phyloP scores from a whole-genome alignment of 768 basidiomycete species.

The Russula dissimulans region DNA sequence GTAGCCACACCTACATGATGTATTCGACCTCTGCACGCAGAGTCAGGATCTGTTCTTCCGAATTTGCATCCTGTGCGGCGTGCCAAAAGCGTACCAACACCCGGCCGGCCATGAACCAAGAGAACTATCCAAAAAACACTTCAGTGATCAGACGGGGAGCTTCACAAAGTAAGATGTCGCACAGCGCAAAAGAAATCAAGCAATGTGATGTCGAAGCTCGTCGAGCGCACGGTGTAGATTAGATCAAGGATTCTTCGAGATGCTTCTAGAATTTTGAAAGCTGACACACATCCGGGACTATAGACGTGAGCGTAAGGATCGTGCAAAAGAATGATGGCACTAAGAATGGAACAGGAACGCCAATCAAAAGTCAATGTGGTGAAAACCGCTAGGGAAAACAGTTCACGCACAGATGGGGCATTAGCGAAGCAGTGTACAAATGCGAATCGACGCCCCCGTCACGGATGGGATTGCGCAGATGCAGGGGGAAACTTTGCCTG shows the following conservation, averaged over 20 bases:
- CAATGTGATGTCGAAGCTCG: conserved; percentile 62
- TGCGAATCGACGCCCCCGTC: conserved; percentile 34
- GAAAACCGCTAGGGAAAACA: conserved; percentile 28
- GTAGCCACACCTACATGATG: conserved; percentile 41
- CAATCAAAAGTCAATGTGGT: neutral
- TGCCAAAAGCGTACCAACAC: conserved; percentile 59
- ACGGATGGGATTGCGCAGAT: conserved; percentile 29
- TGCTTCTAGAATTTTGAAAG: conserved; percentile 57
- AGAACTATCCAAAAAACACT: conserved; percentile 34
- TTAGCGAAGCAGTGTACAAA: conserved; percentile 20
- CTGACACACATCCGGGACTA: conserved; percentile 52
- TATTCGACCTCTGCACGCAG: conserved; percentile 58
- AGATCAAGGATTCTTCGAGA: conserved; percentile 59
- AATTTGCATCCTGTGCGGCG: conserved; percentile 49
- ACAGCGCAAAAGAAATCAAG: conserved; percentile 66
- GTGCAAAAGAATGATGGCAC: conserved; percentile 61
- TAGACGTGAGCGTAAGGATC: conserved; percentile 65
- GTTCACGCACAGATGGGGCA: conserved; percentile 25
- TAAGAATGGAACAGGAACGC: conserved; percentile 23
- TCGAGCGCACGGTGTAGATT: conserved; percentile 56
- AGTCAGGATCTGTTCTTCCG: conserved; percentile 46
- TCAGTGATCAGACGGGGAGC: neutral
- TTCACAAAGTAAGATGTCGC: conserved; percentile 21
- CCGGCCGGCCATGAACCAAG: conserved; percentile 61
- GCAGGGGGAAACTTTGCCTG: conserved; percentile 21